Evolutionary conservation across 495 filamentous ascomycete genomes (phyloP).

Genomic region (Opeltia flavorubescens): DNA sequence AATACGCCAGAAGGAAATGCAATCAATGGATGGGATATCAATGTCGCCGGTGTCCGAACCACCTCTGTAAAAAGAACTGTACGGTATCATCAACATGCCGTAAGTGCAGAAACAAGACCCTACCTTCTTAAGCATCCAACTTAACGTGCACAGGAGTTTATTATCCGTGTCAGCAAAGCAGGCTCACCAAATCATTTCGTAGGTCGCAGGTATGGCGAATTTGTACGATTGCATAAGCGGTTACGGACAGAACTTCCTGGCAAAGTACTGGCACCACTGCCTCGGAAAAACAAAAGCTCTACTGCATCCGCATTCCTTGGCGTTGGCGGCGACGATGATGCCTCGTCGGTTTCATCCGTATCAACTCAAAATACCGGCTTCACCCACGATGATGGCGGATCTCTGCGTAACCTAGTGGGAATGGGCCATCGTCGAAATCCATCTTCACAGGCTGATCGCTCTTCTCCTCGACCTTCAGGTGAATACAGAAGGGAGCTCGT

Average conservation of each 20-base stretch:
- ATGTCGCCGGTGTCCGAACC: slow-evolving; percentile 80
- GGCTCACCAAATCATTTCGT: slow-evolving; percentile 61
- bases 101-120: slow-evolving; percentile 29
- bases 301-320: slow-evolving; percentile 41
- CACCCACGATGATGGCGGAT: slow-evolving; percentile 25
- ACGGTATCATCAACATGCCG: slow-evolving; percentile 82
- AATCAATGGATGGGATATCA: slow-evolving; percentile 93
- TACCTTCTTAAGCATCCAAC: neutral
- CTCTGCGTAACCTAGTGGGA: slow-evolving; percentile 23
- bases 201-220: slow-evolving; percentile 78
- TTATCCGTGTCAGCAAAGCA: slow-evolving; percentile 65
- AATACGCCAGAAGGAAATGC: slow-evolving; percentile 82
- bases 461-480: slow-evolving; percentile 33
- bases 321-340: slow-evolving; percentile 43
- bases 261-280: slow-evolving; percentile 74
- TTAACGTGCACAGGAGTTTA: slow-evolving; percentile 53
- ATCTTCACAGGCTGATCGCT: slow-evolving; percentile 28
- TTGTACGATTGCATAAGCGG: slow-evolving; percentile 61
- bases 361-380: slow-evolving; percentile 42
- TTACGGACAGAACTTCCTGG: slow-evolving; percentile 80
- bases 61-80: slow-evolving; percentile 73
- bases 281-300: slow-evolving; percentile 76
- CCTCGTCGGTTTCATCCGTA: slow-evolving; percentile 60
- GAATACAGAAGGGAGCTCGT: slow-evolving; percentile 29
- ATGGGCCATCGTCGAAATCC: slow-evolving; percentile 22